Evolutionary conservation across 352 stramenopile species (phyloP).

Genomic region (Globisporangium irregulare): DNA sequence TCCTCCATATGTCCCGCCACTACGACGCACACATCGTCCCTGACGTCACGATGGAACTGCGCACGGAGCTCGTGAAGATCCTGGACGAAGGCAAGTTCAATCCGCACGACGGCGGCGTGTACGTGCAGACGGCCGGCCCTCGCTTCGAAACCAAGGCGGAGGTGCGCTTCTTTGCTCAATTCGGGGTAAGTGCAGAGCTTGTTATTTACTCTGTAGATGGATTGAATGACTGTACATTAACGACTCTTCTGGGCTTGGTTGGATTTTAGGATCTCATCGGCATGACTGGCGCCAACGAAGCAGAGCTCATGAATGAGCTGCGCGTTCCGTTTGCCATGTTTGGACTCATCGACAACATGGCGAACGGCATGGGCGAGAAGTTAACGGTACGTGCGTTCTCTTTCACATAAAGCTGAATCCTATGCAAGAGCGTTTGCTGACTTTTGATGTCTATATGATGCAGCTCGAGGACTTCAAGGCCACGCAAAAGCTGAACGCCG

Average conservation of each 20-base stretch:
- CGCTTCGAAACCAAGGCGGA: slow-evolving; percentile 91
- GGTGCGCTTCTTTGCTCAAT: slow-evolving; percentile 87
- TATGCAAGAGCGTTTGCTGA: background rate
- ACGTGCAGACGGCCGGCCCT: slow-evolving; percentile 82
- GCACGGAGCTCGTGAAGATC: slow-evolving; percentile 41
- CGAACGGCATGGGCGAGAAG: slow-evolving; percentile 77
- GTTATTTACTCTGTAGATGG: background rate
- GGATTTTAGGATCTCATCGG: slow-evolving; percentile 66
- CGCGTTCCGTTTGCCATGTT: slow-evolving; percentile 84
- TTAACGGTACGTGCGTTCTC: slow-evolving; percentile 50
- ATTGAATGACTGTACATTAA: background rate
- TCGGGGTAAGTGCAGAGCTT: slow-evolving; percentile 32
- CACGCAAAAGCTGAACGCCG: slow-evolving; percentile 71
- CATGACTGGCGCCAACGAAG: slow-evolving; percentile 88
- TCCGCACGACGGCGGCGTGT: slow-evolving; percentile 74
- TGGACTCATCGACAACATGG: slow-evolving; percentile 87
- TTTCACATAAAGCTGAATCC: background rate
- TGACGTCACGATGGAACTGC: slow-evolving; percentile 48
- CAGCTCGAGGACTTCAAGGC: slow-evolving; percentile 73
- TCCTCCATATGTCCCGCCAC: slow-evolving; percentile 75
- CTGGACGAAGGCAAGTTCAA: slow-evolving; percentile 43
- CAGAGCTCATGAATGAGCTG: slow-evolving; percentile 82
- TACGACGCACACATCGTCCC: slow-evolving; percentile 87
- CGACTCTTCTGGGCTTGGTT: background rate
- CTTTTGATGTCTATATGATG: background rate